These are phyloP conservation scores for Albophoma yamanashiensis DNA, from an alignment of 2,329 filamentous ascomycete genomes.

Conservation along the genomic window DNA sequence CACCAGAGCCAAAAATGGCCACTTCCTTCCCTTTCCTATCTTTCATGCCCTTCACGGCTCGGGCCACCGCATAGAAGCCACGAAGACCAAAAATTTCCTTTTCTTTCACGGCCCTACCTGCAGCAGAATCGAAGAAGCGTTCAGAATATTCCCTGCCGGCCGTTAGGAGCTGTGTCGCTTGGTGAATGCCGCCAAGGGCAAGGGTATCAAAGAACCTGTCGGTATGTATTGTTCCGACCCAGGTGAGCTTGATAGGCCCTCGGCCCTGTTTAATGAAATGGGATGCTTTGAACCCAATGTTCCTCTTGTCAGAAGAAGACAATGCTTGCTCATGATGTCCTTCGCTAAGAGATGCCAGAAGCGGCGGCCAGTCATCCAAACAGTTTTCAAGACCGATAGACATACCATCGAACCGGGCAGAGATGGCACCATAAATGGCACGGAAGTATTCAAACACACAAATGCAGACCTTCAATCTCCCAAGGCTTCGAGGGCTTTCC, in stretches of 20 bases:
- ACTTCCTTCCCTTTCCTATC: neutral
- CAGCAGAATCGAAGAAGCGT: neutral
- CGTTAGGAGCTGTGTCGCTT: neutral
- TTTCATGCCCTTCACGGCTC: neutral
- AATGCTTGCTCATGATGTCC: too few relatives aligned
- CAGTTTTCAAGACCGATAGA: neutral
- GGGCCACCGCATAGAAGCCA: neutral
- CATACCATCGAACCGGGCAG: neutral
- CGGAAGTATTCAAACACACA: neutral
- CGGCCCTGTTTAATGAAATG: neutral
- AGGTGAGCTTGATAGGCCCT: neutral
- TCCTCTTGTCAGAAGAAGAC: neutral
- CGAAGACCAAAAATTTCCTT: neutral
- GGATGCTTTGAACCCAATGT: neutral
- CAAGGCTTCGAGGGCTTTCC: neutral
- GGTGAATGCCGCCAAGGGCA: neutral
- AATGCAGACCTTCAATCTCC: neutral
- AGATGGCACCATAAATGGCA: neutral
- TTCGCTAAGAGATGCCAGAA: too few relatives aligned
- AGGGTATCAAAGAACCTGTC: neutral
- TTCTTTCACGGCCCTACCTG: neutral
- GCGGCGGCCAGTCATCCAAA: too few relatives aligned
- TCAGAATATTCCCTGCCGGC: neutral
- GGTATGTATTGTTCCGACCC: neutral
- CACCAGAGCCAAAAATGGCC: neutral